Percentiles rank a stretch among this genome's conserved stretches.
These are phyloP conservation scores for Mucor ambiguus DNA, from an alignment of 371 early-diverging fungal genomes.

Conservation along the genomic window DNA sequence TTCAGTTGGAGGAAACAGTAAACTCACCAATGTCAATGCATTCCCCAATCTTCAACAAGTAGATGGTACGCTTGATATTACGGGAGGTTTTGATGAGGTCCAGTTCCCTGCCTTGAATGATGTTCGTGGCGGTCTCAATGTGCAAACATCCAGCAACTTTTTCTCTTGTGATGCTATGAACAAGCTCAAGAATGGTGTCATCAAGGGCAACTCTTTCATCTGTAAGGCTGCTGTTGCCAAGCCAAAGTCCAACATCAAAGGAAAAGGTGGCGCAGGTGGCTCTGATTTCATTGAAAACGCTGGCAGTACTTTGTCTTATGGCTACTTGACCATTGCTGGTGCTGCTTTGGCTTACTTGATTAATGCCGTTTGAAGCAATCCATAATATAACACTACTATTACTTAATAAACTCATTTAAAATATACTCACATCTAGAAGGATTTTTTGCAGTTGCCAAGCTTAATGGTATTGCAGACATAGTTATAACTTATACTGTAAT, in stretches of 20 bases:
- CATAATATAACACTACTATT: not conserved
- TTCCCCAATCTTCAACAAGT: constrained; percentile 54
- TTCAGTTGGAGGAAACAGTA: constrained; percentile 49
- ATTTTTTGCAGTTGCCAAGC: too few species aligned
- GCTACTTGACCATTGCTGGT: not conserved
- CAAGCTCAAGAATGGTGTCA: constrained; percentile 34
- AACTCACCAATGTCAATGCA: constrained; percentile 39
- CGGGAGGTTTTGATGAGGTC: constrained; percentile 51
- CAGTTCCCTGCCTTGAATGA: constrained; percentile 43
- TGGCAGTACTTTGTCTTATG: constrained; percentile 6
- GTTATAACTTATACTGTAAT: too few species aligned
- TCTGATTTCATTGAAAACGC: constrained; percentile 14
- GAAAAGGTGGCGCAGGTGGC: constrained; percentile 4
- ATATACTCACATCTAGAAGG: not conserved
- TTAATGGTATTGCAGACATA: too few species aligned
- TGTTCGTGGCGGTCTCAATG: constrained; percentile 49
- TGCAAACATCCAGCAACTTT: constrained; percentile 40
- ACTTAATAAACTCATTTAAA: not conserved
- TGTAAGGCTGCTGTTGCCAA: constrained; percentile 34
- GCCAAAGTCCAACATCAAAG: constrained; percentile 31
- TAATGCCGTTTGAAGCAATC: not conserved
- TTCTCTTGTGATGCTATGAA: constrained; percentile 40
- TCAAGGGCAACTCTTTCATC: constrained; percentile 40
- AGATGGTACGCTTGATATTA: constrained; percentile 54
- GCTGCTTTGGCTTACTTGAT: constrained; percentile 1